Evolutionary conservation across 352 stramenopile genomes (phyloP), one percentile per base, ranked within the genome.

Genomic region (Phytophthora tubulina): DNA sequence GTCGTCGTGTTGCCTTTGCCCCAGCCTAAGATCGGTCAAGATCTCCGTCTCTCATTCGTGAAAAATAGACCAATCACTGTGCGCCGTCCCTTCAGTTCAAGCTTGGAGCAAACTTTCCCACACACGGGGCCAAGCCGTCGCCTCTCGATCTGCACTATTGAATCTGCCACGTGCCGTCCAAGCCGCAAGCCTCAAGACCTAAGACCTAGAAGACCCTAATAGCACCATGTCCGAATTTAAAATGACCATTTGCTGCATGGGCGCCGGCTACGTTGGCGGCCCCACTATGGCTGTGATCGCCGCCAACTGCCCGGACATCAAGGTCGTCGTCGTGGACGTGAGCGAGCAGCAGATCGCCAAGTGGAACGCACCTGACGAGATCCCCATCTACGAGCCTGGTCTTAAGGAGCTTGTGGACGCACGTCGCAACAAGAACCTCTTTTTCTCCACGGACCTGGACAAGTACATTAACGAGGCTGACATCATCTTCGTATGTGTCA

Each of bases 271-370:
- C 79, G 98, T 99, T 44, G 98, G 98, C 71, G 98, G 98, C 14
- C 98, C 98, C 3, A 99, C 98, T 33, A 99, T 99, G 98, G 98
- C 98, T 6, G 97, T 99, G 39, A 99, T 99, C 88, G 98, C 98
- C 15, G 87, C 93, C 53, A 92, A 97, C 72, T 99, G 97, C 76
- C 98, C 97, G 4, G 91, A 99, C 78, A 96, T 99, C 77, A 97
- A 97, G 63, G 98, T 99, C 31, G 96, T 97, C 21, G 98, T 99
- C 3, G 97, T 99, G 10, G 97, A 99, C 82, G 91, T 99, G 45
- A 97, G 83, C 30, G 84, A 97, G 72, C 82, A 90, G 69, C 89
- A 99, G 86, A 99, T 99, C 70, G 96, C 96, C 80, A 97, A 97
- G 64, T 99, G 98, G 98, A 99, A 99, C 81, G 93, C 72, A 53